Conservation (phyloP, 768 basidiomycete species). For the Agaricus subrufescens region DNA sequence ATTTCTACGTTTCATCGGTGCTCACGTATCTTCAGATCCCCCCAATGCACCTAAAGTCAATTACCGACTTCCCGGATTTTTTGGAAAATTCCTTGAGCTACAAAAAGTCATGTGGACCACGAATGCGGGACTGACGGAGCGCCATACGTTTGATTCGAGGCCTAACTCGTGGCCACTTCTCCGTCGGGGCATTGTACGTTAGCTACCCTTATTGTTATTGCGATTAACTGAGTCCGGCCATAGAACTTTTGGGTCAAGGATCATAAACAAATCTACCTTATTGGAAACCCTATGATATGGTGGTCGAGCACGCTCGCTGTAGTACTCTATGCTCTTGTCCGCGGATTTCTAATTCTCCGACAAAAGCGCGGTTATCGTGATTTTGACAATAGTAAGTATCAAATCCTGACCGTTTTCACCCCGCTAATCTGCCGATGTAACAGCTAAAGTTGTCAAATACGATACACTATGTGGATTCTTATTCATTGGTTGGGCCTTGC, state of each 20-base stretch:
- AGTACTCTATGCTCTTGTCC: conserved; percentile 56
- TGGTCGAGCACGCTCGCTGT: conserved; percentile 77
- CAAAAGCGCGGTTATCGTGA: conserved; percentile 89
- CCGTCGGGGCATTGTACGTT: conserved; percentile 85
- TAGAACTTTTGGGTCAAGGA: conserved; percentile 99
- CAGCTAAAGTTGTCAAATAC: conserved; percentile 90
- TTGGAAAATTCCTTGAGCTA: conserved; percentile 86
- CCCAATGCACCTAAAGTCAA: conserved; percentile 76
- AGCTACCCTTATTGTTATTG: too few relatives aligned
- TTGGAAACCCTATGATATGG: conserved; percentile 95
- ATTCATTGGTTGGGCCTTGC: conserved; percentile 85
- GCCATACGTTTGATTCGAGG: conserved; percentile 94
- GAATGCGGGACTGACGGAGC: conserved; percentile 92
- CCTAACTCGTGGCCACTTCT: conserved; percentile 89
- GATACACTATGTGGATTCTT: conserved; percentile 89
- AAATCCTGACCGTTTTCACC: not conserved
- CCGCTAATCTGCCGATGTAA: conserved; percentile 1
- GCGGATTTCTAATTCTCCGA: conserved; percentile 80
- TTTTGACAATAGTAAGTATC: conserved; percentile 80
- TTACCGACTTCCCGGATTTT: conserved; percentile 85
- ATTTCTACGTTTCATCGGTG: not conserved
- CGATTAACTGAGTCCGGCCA: not conserved
- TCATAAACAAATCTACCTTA: conserved; percentile 89
- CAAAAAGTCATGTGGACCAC: conserved; percentile 97
- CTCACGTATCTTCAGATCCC: conserved; percentile 48